Percentiles rank a stretch among this genome's conserved stretches.
These are phyloP conservation scores for Zangia roseola DNA, from an alignment of 768 basidiomycete genomes.

Conservation along the genomic window DNA sequence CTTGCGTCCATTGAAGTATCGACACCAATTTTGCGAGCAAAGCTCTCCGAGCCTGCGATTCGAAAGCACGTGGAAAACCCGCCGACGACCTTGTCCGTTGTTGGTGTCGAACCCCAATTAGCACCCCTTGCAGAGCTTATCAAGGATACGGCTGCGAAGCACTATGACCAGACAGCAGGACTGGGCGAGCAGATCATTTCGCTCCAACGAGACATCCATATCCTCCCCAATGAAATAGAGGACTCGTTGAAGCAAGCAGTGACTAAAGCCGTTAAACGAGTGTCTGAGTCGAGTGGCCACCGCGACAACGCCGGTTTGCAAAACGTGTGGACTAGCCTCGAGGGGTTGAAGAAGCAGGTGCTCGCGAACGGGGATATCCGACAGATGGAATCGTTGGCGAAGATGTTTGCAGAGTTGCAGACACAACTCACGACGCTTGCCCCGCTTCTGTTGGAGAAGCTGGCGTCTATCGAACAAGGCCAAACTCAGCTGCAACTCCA, in stretches of 20 bases:
- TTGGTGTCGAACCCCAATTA: slow-evolving; percentile 17
- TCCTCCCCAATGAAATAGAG: slow-evolving; percentile 28
- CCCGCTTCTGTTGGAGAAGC: slow-evolving; percentile 35
- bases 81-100: slow-evolving; percentile 6
- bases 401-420: slow-evolving; percentile 40
- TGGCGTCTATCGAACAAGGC: slow-evolving; percentile 30
- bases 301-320: slow-evolving; percentile 1
- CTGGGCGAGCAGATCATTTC: slow-evolving; percentile 33
- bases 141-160: slow-evolving; percentile 35
- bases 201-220: slow-evolving; percentile 30
- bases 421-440: slow-evolving; percentile 38
- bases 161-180: slow-evolving; percentile 36
- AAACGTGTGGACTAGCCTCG: slow-evolving; percentile 13
- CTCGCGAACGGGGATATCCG: slow-evolving; percentile 5
- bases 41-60: slow-evolving; percentile 21
- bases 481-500: slow-evolving; percentile 20
- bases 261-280: slow-evolving; percentile 1
- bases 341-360: slow-evolving; percentile 17
- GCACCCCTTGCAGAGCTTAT: slow-evolving; percentile 33
- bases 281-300: background rate
- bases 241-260: slow-evolving; percentile 11
- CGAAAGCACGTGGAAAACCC: slow-evolving; percentile 18
- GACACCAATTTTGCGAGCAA: slow-evolving; percentile 7
- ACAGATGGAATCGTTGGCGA: slow-evolving; percentile 24
- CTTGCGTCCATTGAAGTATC: background rate